Evolutionary conservation across 2,329 filamentous ascomycete species (phyloP).

Genomic region (Immersiporthe knoxdaviesiana): DNA sequence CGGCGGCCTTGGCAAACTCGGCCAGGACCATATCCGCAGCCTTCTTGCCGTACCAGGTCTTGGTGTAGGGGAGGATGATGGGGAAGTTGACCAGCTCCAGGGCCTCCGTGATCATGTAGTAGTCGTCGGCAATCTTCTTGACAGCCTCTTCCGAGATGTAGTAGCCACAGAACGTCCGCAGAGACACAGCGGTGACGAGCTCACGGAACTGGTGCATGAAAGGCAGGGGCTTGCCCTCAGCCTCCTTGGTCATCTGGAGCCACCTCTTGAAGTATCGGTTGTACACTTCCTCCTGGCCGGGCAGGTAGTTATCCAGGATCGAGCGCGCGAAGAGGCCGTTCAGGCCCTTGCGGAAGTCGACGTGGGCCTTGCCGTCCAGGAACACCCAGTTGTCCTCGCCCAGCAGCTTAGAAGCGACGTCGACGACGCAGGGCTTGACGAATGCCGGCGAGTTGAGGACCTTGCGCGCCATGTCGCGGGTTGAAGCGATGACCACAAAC

Average conservation of each 20-base stretch:
- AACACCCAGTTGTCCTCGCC: conserved; percentile 96
- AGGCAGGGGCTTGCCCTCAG: conserved; percentile 72
- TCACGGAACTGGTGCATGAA: conserved; percentile 95
- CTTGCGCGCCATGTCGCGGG: conserved; percentile 92
- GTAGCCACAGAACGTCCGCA: conserved; percentile 95
- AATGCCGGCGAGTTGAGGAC: conserved; percentile 92
- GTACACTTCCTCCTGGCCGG: conserved; percentile 91
- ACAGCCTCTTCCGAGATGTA: conserved; percentile 90
- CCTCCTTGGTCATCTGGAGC: conserved; percentile 72
- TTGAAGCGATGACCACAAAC: conserved; percentile 96
- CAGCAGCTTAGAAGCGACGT: conserved; percentile 90
- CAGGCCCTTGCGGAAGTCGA: conserved; percentile 95
- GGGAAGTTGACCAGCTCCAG: conserved; percentile 98
- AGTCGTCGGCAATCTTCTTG: conserved; percentile 94
- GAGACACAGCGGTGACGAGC: conserved; percentile 91
- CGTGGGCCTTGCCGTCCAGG: conserved; percentile 90
- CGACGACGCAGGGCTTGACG: conserved; percentile 96
- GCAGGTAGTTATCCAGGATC: conserved; percentile 85
- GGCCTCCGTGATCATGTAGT: conserved; percentile 93
- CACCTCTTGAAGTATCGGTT: conserved; percentile 83
- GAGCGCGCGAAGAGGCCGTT: conserved; percentile 93
- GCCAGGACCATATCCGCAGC: conserved; percentile 87
- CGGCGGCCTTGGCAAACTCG: conserved; percentile 89
- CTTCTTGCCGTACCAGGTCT: conserved; percentile 97
- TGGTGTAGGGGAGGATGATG: conserved; percentile 92